Conservation (phyloP, 306 rosid genomes). For the Betula pendula region DNA sequence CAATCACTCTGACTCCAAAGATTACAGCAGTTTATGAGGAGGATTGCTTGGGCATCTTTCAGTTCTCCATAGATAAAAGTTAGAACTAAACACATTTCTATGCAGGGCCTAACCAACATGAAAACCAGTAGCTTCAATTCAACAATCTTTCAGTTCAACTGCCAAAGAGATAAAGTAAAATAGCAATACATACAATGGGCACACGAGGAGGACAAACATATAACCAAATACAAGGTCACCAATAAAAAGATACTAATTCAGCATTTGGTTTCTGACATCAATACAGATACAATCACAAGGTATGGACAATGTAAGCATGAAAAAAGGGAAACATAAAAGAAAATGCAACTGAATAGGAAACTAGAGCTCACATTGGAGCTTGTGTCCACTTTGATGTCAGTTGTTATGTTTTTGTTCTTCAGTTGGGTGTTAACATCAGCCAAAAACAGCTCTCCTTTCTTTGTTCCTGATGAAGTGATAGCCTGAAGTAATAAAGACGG, state of each 20-base stretch:
- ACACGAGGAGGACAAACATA: background rate
- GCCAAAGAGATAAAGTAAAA: background rate
- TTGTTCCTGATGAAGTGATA: slow-evolving; percentile 74
- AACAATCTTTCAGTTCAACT: background rate
- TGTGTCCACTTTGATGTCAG: slow-evolving; percentile 86
- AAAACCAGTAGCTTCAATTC: background rate
- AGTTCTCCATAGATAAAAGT: background rate
- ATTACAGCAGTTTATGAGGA: background rate
- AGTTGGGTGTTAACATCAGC: slow-evolving; percentile 85
- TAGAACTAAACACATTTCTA: background rate
- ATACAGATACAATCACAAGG: background rate
- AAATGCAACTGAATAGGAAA: background rate
- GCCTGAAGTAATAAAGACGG: slow-evolving; percentile 49
- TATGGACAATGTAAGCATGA: background rate
- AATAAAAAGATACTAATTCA: background rate
- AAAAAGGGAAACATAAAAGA: background rate
- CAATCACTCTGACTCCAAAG: background rate
- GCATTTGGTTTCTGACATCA: background rate
- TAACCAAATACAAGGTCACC: background rate
- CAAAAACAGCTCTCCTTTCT: slow-evolving; percentile 65
- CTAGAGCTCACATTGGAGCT: slow-evolving; percentile 59
- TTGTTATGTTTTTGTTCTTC: slow-evolving; percentile 74
- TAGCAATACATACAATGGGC: background rate
- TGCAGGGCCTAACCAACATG: background rate
- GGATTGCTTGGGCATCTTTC: background rate